phyloP scores from a whole-genome alignment of 331 rosid species.

The Cydonia oblonga region DNA sequence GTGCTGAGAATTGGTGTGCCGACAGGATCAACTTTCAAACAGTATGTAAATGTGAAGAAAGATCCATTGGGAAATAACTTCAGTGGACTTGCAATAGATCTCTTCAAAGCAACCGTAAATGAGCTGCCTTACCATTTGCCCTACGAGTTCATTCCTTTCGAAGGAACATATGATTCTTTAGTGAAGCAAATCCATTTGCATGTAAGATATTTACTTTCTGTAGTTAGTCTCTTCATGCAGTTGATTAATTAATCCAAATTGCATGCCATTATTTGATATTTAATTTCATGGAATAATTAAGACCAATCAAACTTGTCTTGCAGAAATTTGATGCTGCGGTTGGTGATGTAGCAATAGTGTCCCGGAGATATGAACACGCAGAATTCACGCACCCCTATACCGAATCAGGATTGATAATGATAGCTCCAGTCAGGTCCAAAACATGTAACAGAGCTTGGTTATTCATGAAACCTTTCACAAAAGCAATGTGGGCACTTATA shows the following conservation, averaged over 20 bases:
- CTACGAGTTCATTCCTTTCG: conserved; percentile 9
- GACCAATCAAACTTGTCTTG: background rate
- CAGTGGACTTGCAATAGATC: conserved; percentile 28
- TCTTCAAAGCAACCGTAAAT: conserved; percentile 13
- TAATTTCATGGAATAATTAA: background rate
- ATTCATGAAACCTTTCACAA: conserved; percentile 37
- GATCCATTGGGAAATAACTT: background rate
- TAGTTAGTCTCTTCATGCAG: too few relatives aligned
- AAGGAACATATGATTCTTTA: conserved; percentile 23
- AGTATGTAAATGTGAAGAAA: conserved; percentile 5
- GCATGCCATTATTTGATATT: background rate
- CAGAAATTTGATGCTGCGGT: conserved; percentile 40
- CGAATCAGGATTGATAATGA: conserved; percentile 40
- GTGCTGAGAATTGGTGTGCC: conserved; percentile 35
- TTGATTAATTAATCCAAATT: background rate
- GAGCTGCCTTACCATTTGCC: conserved; percentile 15
- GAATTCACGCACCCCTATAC: conserved; percentile 36
- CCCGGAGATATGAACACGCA: conserved; percentile 16
- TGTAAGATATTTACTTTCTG: conserved; percentile 9
- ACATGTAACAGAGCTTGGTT: conserved; percentile 16
- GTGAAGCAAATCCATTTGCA: conserved; percentile 23
- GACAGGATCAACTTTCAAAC: background rate
- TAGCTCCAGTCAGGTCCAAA: conserved; percentile 23
- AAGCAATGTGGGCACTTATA: conserved; percentile 32
- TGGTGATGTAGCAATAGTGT: conserved; percentile 27